phyloP scores from a whole-genome alignment of 2,329 filamentous ascomycete species.

The Aureobasidium musti region DNA sequence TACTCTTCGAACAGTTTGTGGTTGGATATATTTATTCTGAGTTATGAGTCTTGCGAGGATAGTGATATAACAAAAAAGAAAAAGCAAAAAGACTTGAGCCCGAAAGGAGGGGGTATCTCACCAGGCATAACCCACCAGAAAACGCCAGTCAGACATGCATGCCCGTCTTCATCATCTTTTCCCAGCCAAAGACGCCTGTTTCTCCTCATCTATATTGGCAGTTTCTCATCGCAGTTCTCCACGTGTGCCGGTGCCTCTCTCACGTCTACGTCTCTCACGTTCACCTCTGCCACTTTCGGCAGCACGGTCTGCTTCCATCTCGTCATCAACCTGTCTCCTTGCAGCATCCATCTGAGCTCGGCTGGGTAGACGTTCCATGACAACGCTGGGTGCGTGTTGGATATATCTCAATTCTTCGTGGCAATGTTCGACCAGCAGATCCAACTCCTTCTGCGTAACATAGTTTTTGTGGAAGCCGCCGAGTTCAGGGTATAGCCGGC shows the following conservation, averaged over 20 bases:
- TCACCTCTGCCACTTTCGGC: constrained; percentile 61
- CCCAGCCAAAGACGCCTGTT: neutral
- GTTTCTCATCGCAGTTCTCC: constrained; percentile 42
- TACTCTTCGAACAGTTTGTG: no score
- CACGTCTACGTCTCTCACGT: constrained; percentile 44
- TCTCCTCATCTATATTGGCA: neutral
- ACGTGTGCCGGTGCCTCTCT: constrained; percentile 50
- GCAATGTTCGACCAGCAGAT: constrained; percentile 75
- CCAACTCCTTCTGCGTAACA: constrained; percentile 76
- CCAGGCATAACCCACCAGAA: neutral
- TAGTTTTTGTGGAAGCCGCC: constrained; percentile 68
- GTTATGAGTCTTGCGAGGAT: neutral
- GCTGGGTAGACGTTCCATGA: constrained; percentile 73
- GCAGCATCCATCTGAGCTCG: constrained; percentile 64
- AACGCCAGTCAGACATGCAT: neutral
- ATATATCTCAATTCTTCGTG: constrained; percentile 86
- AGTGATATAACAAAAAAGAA: neutral
- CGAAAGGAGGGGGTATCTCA: neutral
- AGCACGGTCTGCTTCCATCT: constrained; percentile 66
- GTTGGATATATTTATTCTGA: no score
- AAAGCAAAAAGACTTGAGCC: neutral
- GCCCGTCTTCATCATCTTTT: neutral
- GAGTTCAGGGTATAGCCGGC: constrained; percentile 82
- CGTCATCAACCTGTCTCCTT: constrained; percentile 68
- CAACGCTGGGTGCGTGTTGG: constrained; percentile 80